Conservation (phyloP, 1,139 yeast species). For the Scheffersomyces segobiensis region DNA sequence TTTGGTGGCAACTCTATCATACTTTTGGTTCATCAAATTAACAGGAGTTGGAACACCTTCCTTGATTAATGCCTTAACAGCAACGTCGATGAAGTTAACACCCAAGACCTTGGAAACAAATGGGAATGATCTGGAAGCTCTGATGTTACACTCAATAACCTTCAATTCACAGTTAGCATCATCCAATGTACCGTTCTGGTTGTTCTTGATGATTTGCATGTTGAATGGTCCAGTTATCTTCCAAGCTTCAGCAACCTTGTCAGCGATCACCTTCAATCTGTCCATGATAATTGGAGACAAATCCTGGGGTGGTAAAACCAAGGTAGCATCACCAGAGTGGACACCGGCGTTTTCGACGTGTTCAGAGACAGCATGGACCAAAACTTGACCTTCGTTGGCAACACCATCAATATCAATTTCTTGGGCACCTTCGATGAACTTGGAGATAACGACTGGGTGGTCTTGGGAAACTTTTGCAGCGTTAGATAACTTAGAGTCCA, state of each 20-base stretch:
- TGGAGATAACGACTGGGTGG: constrained; percentile 96
- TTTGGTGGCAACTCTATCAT: constrained; percentile 88
- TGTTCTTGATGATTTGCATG: constrained; percentile 90
- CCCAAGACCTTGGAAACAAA: constrained; percentile 97
- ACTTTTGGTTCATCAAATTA: constrained; percentile 61
- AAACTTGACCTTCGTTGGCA: constrained; percentile 81
- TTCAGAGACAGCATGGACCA: constrained; percentile 95
- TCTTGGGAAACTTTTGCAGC: constrained; percentile 94
- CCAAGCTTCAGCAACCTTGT: constrained; percentile 92
- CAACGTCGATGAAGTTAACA: constrained; percentile 88
- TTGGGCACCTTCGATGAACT: constrained; percentile 92
- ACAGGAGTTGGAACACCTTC: constrained; percentile 69
- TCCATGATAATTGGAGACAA: constrained; percentile 58
- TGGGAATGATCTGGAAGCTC: constrained; percentile 99
- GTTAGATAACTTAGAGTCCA: constrained; percentile 74
- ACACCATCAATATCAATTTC: constrained; percentile 98
- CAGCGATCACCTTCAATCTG: constrained; percentile 78
- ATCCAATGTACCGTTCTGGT: constrained; percentile 42
- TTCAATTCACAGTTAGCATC: constrained; percentile 64
- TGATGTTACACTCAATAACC: constrained; percentile 97
- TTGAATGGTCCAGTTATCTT: constrained; percentile 97
- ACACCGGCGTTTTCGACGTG: constrained; percentile 99
- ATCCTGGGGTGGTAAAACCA: constrained; percentile 86
- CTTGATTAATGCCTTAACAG: constrained; percentile 81
- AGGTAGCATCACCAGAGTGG: constrained; percentile 98